Evolutionary conservation across 148 eudicot species (phyloP).

Genomic region (Mesembryanthemum crystallinum): DNA sequence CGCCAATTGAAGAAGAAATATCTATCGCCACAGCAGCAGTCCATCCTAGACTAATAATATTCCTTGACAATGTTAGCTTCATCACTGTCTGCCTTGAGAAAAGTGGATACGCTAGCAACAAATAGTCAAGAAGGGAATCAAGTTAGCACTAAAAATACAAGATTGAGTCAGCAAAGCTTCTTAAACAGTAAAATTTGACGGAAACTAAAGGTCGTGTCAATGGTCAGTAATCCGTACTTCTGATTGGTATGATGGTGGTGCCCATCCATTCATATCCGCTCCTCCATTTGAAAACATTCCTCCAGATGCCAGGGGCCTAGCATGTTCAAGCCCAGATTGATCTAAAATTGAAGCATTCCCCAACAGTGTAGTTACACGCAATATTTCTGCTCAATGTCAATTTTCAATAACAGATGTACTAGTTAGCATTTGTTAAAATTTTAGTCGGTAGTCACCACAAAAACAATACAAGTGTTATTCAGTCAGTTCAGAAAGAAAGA

Average conservation of each 20-base stretch:
- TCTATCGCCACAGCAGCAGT: constrained; percentile 21
- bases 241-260: constrained; percentile 88
- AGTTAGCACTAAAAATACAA: constrained; percentile 55
- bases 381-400: constrained; percentile 98
- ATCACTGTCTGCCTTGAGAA: constrained; percentile 59
- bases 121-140: constrained; percentile 35
- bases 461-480: constrained; percentile 45
- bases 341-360: constrained; percentile 99
- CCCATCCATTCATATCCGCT: constrained; percentile 96
- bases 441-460: constrained; percentile 71
- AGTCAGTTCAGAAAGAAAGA: constrained; percentile 45
- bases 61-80: constrained; percentile 61
- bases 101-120: constrained; percentile 35
- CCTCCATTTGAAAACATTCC: constrained; percentile 91
- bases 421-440: constrained; percentile 77
- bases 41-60: constrained; percentile 37
- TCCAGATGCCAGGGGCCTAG: constrained; percentile 96
- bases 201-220: constrained; percentile 80
- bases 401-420: constrained; percentile 94
- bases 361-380: constrained; percentile 98
- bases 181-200: constrained; percentile 66
- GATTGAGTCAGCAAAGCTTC: constrained; percentile 46
- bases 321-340: constrained; percentile 97
- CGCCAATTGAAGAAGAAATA: constrained; percentile 15
- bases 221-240: constrained; percentile 99